Base-by-base conservation (phyloP, 1,139 yeast species). In the Hansenula sp. region DNA sequence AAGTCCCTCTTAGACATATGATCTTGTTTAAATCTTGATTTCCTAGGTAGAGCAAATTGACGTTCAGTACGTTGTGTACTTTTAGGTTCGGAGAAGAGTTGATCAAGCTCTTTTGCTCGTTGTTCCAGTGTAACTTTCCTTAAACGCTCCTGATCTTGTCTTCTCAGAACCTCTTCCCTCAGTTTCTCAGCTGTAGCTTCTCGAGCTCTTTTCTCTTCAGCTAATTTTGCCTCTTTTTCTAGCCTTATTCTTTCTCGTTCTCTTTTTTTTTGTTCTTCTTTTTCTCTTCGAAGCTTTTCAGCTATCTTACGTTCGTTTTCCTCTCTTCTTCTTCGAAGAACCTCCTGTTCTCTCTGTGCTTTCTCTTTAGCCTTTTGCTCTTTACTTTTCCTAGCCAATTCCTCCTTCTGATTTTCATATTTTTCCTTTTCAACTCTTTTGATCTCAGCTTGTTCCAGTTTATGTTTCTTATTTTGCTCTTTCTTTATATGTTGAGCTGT, bases 381-480 rank as follows among this genome's bases (percentile, higher is more conserved):
- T 22, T 38, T 29, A 16, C 30, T 34, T 34, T 37, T 27, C 32
- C 16, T 26, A 10, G 19, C 24, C 18, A 34, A 31, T 20, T 38
- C 39, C 26, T 37, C 32, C 30, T 34, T 38, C 29, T n/a, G 17
- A 7, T 12, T 29, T 33, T 14, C 12, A 10, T 26, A 32, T 34
- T 24, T 29, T 17, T 25, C 33, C 18, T 24, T 12, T 22, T 29
- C 20, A 24, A 18, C 19, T 21, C 29, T 17, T 24, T 30, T 16
- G 17, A 31, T 30, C 55, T 56, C 52, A 40, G 50, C 45, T 32
- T 50, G 46, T 42, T 56, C 61, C 36, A 52, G 53, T 38, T 57
- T 41, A 24, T 51, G 38, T 38, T 55, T 57, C 29, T 26, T 30
- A 2, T 12, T 25, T 14, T 13, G 18, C 21, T 45, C 51, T 27